Percentiles rank a stretch among this genome's conserved stretches.
phyloP scores from a whole-genome alignment of 129 eudicot species.

The Escallonia rubra region DNA sequence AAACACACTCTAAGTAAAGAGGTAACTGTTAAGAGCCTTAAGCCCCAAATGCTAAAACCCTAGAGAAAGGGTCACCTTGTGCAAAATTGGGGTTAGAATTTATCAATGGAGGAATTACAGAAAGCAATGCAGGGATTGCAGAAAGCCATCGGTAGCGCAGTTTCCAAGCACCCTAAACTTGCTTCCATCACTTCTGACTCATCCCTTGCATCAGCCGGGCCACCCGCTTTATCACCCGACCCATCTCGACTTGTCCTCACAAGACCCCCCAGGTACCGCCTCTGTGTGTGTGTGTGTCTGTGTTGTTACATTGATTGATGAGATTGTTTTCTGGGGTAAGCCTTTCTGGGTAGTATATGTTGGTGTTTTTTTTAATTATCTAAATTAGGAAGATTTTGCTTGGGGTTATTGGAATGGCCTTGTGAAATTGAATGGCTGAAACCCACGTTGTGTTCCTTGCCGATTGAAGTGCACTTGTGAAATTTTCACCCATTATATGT shows the following conservation, averaged over 20 bases:
- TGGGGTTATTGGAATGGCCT: no score
- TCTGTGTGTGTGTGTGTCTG: neutral
- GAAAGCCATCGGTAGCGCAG: slow-evolving; percentile 25
- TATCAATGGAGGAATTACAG: slow-evolving; percentile 30
- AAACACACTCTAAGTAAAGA: no score
- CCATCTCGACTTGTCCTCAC: slow-evolving; percentile 25
- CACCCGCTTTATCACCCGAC: slow-evolving; percentile 13
- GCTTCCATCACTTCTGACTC: slow-evolving; percentile 18
- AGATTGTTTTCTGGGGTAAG: no score
- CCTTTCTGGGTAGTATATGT: neutral
- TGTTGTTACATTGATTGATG: no score
- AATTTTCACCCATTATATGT: no score
- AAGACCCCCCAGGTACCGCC: slow-evolving; percentile 24
- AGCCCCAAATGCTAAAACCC: neutral
- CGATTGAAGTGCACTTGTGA: no score
- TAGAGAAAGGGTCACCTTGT: neutral
- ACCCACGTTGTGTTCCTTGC: no score
- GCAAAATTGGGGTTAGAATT: neutral
- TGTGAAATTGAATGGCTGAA: no score
- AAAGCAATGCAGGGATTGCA: slow-evolving; percentile 25
- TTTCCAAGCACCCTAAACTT: slow-evolving; percentile 23
- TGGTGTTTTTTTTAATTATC: neutral
- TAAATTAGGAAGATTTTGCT: no score
- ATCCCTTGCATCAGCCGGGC: neutral
- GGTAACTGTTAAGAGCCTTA: neutral